Percentiles rank a stretch among this genome's conserved stretches.
Conservation (phyloP, 140 eudicot genomes). For the Erigeron philadelphicus region DNA sequence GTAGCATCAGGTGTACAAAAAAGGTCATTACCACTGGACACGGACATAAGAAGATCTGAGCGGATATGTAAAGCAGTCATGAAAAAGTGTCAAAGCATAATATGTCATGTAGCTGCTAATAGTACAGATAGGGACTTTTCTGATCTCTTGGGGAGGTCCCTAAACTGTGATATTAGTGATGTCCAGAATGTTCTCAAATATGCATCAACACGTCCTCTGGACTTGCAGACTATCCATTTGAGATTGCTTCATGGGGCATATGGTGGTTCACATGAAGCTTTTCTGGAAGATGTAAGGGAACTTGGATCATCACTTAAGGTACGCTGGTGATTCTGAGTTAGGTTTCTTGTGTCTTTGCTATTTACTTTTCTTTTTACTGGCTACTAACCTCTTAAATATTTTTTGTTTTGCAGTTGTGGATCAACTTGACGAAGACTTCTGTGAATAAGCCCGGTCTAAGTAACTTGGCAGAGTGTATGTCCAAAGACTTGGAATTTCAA, state of each 20-base stretch:
- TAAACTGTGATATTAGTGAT: conserved; percentile 38
- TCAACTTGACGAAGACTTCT: conserved; percentile 21
- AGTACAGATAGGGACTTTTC: conserved; percentile 26
- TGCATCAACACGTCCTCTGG: conserved; percentile 70
- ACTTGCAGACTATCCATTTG: conserved; percentile 61
- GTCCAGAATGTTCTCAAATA: conserved; percentile 49
- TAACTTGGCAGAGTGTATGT: conserved; percentile 33
- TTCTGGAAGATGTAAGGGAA: conserved; percentile 69
- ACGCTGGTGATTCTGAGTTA: neutral
- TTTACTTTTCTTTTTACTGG: neutral
- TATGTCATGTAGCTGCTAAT: conserved; percentile 50
- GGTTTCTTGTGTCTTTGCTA: neutral
- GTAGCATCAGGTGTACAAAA: conserved; percentile 1
- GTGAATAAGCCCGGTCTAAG: conserved; percentile 30
- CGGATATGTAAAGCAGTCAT: conserved; percentile 39
- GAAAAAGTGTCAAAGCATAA: conserved; percentile 55
- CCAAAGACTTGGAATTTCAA: conserved; percentile 31
- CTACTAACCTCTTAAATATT: neutral
- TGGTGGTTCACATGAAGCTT: conserved; percentile 79
- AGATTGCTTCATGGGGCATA: conserved; percentile 71
- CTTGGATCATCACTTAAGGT: conserved; percentile 26
- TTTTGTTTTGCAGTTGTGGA: conserved; percentile 48
- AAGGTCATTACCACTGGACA: neutral
- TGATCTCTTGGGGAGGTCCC: conserved; percentile 41
- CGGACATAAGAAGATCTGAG: conserved; percentile 18